Evolutionary conservation across 139 green algal genomes (phyloP).

Genomic region (Chlamydomonas asymmetrica): DNA sequence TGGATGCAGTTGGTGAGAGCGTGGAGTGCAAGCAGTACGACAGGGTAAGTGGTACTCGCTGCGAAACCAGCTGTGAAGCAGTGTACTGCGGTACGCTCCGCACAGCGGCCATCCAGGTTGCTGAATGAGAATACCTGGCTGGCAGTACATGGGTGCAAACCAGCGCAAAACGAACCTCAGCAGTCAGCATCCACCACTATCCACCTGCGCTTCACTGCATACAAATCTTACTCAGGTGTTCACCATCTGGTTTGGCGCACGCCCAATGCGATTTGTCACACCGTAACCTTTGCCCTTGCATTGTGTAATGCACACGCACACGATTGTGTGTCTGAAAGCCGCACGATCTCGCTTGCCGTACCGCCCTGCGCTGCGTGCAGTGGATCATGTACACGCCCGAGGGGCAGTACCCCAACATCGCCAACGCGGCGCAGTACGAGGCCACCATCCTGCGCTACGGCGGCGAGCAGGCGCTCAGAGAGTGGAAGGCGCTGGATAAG

Average conservation of each 20-base stretch:
- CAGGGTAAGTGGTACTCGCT: slow-evolving; percentile 36
- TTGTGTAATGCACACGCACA: background rate
- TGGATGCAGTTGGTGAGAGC: slow-evolving; percentile 66
- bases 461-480: slow-evolving; percentile 45
- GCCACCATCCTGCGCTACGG: slow-evolving; percentile 51
- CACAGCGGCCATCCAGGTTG: background rate
- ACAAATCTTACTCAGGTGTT: too few relatives aligned
- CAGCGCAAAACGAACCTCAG: too few relatives aligned
- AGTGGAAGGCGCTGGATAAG: slow-evolving; percentile 64
- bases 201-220: background rate
- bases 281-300: background rate
- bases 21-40: slow-evolving; percentile 64
- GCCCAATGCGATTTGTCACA: background rate
- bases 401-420: slow-evolving; percentile 66
- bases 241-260: background rate
- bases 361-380: slow-evolving; percentile 36
- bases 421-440: slow-evolving; percentile 53
- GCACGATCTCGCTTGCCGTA: too few relatives aligned
- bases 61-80: too few relatives aligned
- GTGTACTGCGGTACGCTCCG: too few relatives aligned
- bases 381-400: slow-evolving; percentile 79
- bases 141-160: too few relatives aligned
- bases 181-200: too few relatives aligned
- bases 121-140: too few relatives aligned
- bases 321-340: background rate